phyloP scores from a whole-genome alignment of 176 grass and related monocot genomes.

The Melocanna baccifera region DNA sequence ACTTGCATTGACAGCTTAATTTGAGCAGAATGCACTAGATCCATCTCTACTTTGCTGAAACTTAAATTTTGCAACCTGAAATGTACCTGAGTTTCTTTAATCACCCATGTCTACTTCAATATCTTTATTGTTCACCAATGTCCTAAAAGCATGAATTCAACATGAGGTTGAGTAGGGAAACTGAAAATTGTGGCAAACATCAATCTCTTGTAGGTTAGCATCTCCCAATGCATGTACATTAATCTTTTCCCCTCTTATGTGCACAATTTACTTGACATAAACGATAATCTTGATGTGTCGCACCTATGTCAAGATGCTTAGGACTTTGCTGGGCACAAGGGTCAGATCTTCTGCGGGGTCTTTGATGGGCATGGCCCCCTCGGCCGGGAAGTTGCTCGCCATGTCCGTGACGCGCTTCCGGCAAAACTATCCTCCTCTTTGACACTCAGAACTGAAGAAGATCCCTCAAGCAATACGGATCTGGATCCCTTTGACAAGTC shows the following conservation, averaged over 20 bases:
- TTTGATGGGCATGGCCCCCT: constrained; percentile 71
- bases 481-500: constrained; percentile 29
- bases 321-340: constrained; percentile 57
- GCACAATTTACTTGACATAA: not conserved
- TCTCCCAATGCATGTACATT: not conserved
- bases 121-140: not conserved
- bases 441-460: constrained; percentile 9
- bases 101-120: not conserved
- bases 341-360: constrained; percentile 53
- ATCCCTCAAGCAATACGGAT: not conserved
- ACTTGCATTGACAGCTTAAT: not conserved
- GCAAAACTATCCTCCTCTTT: constrained; percentile 33
- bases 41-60: not conserved
- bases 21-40: not conserved
- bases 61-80: not conserved
- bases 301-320: constrained; percentile 28
- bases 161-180: not conserved
- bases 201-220: not conserved
- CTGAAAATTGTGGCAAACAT: not conserved
- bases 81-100: not conserved
- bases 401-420: constrained; percentile 51
- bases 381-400: constrained; percentile 57
- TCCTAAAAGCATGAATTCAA: not conserved
- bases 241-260: not conserved
- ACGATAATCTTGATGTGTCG: not conserved